Percentiles rank a stretch among this genome's conserved stretches.
Conservation (phyloP, 495 filamentous ascomycete genomes). For the Oidiodendron maius region DNA sequence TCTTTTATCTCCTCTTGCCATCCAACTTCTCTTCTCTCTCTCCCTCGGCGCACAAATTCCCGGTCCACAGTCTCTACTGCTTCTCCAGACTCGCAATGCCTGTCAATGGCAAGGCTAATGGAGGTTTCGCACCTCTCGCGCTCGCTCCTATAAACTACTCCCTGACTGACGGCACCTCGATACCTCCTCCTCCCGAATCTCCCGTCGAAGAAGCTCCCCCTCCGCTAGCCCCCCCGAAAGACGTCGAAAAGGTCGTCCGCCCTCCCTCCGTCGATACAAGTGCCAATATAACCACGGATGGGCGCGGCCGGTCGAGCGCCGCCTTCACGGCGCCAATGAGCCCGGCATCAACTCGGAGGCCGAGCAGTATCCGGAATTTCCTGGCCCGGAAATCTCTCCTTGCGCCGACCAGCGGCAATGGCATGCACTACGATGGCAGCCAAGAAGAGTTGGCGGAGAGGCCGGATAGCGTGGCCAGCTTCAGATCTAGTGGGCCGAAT, state of each 20-base stretch:
- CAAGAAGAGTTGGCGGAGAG: conserved; percentile 28
- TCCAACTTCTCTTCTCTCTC: no score
- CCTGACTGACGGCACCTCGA: conserved; percentile 51
- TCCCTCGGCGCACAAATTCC: no score
- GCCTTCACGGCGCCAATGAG: conserved; percentile 13
- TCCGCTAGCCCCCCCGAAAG: conserved; percentile 13
- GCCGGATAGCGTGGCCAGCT: conserved; percentile 20
- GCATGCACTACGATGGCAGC: conserved; percentile 24
- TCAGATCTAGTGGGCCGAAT: conserved; percentile 1
- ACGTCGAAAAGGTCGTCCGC: neutral
- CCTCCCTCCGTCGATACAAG: neutral
- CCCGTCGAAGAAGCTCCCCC: conserved; percentile 33
- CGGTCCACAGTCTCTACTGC: no score
- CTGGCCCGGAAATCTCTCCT: conserved; percentile 32
- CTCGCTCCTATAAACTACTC: conserved; percentile 40
- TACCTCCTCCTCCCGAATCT: conserved; percentile 47
- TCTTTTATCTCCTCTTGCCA: no score
- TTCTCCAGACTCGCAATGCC: conserved; percentile 12
- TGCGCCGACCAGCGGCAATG: conserved; percentile 26
- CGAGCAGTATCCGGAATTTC: conserved; percentile 32
- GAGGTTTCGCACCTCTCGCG: conserved; percentile 47
- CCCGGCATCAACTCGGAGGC: conserved; percentile 17
- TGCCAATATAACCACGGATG: conserved; percentile 4
- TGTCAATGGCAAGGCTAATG: conserved; percentile 24
- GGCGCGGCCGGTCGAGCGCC: conserved; percentile 15